Conservation (phyloP, 2,329 filamentous ascomycete species). For the Colletotrichum caudatum region DNA sequence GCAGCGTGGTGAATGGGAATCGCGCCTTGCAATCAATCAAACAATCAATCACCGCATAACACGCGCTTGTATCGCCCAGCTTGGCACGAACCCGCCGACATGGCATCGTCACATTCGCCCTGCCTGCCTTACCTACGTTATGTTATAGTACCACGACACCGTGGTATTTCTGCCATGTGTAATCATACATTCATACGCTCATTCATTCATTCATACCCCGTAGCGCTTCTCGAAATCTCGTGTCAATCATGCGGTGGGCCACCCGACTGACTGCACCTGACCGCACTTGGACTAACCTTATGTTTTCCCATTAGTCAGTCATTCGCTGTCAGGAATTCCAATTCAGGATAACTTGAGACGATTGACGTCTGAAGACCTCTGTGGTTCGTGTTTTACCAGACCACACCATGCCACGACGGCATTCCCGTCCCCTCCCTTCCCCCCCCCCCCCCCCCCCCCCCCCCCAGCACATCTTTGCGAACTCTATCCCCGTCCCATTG, state of each 20-base stretch:
- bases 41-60: not conserved
- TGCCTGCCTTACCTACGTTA: not conserved
- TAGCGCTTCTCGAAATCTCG: not conserved
- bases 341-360: slow-evolving; percentile 36
- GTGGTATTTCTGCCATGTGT: not conserved
- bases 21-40: not conserved
- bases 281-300: not conserved
- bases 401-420: slow-evolving; percentile 32
- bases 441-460: slow-evolving; percentile 4
- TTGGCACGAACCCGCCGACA: not conserved
- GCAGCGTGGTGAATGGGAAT: not conserved
- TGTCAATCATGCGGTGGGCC: not conserved
- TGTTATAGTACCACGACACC: no score
- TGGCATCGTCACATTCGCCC: not conserved
- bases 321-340: no score
- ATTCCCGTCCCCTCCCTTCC: slow-evolving; percentile 32
- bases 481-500: slow-evolving; percentile 1
- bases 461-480: not conserved
- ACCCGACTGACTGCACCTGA: not conserved
- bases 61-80: not conserved
- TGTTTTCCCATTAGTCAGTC: slow-evolving; percentile 1
- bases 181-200: no score
- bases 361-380: slow-evolving; percentile 36
- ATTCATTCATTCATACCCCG: no score
- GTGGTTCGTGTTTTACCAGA: slow-evolving; percentile 32